phyloP scores from a whole-genome alignment of 257 asterid genomes.

The Solanum etuberosum region DNA sequence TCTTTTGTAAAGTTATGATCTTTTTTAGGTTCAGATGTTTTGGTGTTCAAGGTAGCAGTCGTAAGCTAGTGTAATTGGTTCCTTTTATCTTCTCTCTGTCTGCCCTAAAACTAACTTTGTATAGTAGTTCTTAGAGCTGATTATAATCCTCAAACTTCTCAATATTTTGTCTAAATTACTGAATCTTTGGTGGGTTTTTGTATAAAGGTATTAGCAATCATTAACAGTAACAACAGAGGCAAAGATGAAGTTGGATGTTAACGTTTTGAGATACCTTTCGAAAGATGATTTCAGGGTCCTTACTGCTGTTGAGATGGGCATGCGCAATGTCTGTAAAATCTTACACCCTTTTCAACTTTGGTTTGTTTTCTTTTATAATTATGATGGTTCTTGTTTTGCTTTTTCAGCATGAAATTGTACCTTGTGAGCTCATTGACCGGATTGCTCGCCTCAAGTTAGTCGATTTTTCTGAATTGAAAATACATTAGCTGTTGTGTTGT shows the following conservation, averaged over 20 bases:
- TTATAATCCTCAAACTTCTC: neutral
- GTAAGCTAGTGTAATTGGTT: neutral
- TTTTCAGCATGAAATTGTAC: slow-evolving; percentile 85
- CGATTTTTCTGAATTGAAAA: neutral
- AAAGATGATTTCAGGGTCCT: slow-evolving; percentile 93
- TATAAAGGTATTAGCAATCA: neutral
- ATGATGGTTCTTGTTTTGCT: neutral
- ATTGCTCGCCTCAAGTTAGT: slow-evolving; percentile 81
- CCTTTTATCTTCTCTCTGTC: neutral
- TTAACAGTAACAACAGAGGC: neutral
- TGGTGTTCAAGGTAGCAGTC: too few relatives aligned
- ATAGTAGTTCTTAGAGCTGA: neutral
- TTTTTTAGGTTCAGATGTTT: neutral
- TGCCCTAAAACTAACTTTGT: neutral
- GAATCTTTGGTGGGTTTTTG: neutral
- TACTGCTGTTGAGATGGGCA: slow-evolving; percentile 95
- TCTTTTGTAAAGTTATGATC: neutral
- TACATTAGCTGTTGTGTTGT: neutral
- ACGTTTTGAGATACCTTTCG: slow-evolving; percentile 69
- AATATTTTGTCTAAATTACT: neutral
- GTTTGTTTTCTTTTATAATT: neutral
- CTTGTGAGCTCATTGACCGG: slow-evolving; percentile 60
- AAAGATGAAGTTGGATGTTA: slow-evolving; percentile 77
- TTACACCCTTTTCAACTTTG: neutral
- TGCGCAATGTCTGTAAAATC: slow-evolving; percentile 66